A percentile compares a stretch with the other conserved stretches of the same genome.
Evolutionary conservation across 495 filamentous ascomycete species (phyloP).

Genomic region (Penicillium parvum): DNA sequence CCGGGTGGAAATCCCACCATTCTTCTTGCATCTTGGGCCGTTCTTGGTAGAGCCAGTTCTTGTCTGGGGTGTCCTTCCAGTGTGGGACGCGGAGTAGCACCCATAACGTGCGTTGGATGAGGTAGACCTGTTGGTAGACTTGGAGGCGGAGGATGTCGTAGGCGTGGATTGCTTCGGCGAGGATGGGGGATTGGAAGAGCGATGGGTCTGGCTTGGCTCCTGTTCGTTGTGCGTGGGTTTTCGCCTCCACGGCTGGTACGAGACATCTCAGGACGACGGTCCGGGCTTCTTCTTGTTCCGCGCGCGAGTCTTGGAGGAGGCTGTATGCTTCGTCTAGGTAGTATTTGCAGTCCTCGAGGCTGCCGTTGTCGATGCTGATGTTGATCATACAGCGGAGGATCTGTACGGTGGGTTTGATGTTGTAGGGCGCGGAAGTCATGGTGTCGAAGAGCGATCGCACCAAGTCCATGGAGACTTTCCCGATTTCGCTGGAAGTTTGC

Average conservation of each 20-base stretch:
- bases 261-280: constrained; percentile 24
- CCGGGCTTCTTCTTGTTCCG: constrained; percentile 23
- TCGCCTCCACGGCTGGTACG: constrained; percentile 9
- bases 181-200: constrained; percentile 21
- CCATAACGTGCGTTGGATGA: constrained; percentile 11
- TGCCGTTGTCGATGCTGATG: constrained; percentile 13
- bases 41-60: constrained; percentile 26
- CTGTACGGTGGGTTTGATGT: constrained; percentile 48
- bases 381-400: constrained; percentile 52
- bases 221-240: not conserved
- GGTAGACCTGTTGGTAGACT: constrained; percentile 29
- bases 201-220: constrained; percentile 3
- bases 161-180: constrained; percentile 33
- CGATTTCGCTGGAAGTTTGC: constrained; percentile 3
- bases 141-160: constrained; percentile 35
- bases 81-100: not conserved
- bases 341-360: constrained; percentile 17
- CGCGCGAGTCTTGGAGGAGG: constrained; percentile 26
- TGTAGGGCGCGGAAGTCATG: constrained; percentile 55
- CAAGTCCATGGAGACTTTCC: constrained; percentile 36
- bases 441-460: constrained; percentile 47
- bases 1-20: constrained; percentile 47
- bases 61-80: constrained; percentile 20
- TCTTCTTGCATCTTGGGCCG: constrained; percentile 44
- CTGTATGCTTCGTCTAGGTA: constrained; percentile 31